Conservation (phyloP, 176 grass and related monocot genomes). For the Melocanna baccifera region DNA sequence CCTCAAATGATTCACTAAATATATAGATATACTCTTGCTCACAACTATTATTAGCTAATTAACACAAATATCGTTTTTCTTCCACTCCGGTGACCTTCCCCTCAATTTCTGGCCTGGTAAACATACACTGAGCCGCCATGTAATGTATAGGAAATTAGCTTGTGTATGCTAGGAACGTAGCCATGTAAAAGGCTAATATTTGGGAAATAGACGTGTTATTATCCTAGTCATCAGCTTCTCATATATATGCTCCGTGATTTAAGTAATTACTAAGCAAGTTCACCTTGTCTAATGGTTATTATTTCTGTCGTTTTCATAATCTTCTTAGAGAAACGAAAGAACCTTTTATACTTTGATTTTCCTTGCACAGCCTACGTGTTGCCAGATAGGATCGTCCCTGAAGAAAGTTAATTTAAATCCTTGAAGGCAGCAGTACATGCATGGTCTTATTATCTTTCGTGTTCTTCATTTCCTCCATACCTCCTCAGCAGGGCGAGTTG, state of each 20-base stretch:
- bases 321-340: not conserved
- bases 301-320: slow-evolving; percentile 15
- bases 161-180: not conserved
- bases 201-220: not conserved
- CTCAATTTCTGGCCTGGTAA: not conserved
- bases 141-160: not conserved
- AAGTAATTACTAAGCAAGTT: not conserved
- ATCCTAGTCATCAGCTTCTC: not conserved
- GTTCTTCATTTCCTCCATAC: not conserved
- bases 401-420: not conserved
- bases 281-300: not conserved
- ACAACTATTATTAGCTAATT: not conserved
- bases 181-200: not conserved
- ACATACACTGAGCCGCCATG: not conserved
- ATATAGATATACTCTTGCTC: not conserved
- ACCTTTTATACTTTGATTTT: not conserved
- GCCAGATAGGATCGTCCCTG: not conserved
- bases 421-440: not conserved
- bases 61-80: not conserved
- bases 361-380: not conserved
- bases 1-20: not conserved
- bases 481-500: not conserved
- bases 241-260: not conserved
- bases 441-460: not conserved
- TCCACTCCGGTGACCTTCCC: not conserved